Conservation (phyloP, 73 alveolate species). For the Diophrys appendiculata region DNA sequence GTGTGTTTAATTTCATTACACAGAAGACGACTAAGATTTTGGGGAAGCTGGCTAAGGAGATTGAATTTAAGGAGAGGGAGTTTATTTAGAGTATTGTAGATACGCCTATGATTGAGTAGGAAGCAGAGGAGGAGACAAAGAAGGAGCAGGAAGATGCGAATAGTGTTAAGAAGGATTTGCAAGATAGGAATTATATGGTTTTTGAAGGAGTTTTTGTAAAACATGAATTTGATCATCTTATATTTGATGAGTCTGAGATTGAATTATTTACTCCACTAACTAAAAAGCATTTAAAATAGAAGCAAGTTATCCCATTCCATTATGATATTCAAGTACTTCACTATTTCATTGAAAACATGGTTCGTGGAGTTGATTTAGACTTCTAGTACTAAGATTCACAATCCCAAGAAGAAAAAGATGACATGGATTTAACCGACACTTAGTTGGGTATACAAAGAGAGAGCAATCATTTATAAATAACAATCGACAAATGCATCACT, state of each 20-base stretch:
- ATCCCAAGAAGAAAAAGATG: not conserved
- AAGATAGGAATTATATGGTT: constrained; percentile 39
- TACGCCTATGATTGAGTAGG: not conserved
- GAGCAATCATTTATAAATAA: no score
- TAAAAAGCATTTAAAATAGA: constrained; percentile 45
- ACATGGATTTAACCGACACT: constrained; percentile 9
- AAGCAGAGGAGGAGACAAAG: constrained; percentile 8
- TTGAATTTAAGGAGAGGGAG: constrained; percentile 2
- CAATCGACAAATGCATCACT: no score
- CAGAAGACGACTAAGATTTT: constrained; percentile 63
- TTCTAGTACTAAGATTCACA: not conserved
- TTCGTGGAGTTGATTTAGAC: constrained; percentile 27
- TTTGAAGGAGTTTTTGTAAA: constrained; percentile 53
- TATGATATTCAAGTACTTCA: constrained; percentile 43
- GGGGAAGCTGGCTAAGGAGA: not conserved
- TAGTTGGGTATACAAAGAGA: constrained; percentile 32
- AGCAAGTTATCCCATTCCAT: constrained; percentile 57
- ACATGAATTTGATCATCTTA: constrained; percentile 46
- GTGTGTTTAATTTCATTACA: constrained; percentile 63
- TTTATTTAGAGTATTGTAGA: constrained; percentile 1
- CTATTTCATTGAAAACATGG: constrained; percentile 37
- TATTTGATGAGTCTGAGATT: constrained; percentile 51
- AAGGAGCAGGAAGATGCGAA: constrained; percentile 29
- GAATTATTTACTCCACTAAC: constrained; percentile 61
- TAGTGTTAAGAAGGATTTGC: constrained; percentile 1